Conservation (phyloP, 2,329 filamentous ascomycete genomes). For the Dothideomycetes sp. region DNA sequence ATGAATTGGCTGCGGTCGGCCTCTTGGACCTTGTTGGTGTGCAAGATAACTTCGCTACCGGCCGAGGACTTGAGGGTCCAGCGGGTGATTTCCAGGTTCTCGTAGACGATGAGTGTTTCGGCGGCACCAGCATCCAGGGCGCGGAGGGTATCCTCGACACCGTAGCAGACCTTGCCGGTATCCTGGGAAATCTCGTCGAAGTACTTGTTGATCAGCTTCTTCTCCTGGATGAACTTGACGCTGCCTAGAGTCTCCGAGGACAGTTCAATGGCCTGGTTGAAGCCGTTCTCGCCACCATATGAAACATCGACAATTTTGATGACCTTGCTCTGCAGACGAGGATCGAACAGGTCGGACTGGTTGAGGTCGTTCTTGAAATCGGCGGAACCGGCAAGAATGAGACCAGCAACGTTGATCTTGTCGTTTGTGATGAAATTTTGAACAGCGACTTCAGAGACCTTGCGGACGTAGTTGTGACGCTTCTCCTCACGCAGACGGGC, state of each 20-base stretch:
- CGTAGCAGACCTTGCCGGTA: constrained; percentile 93
- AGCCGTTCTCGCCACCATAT: constrained; percentile 97
- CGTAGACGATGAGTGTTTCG: constrained; percentile 90
- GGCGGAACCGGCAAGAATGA: constrained; percentile 92
- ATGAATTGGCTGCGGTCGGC: constrained; percentile 71
- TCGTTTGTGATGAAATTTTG: constrained; percentile 98
- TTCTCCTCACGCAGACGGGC: constrained; percentile 98
- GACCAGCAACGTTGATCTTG: constrained; percentile 93
- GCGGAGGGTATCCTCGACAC: constrained; percentile 95
- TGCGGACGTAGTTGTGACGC: constrained; percentile 98
- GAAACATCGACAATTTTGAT: constrained; percentile 99
- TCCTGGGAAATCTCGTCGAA: constrained; percentile 99
- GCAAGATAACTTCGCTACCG: constrained; percentile 62
- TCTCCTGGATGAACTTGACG: constrained; percentile 99
- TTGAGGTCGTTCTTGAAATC: constrained; percentile 99
- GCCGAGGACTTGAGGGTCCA: constrained; percentile 76
- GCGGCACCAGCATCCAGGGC: constrained; percentile 90
- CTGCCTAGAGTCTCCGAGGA: constrained; percentile 92
- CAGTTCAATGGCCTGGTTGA: constrained; percentile 98
- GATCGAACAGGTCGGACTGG: constrained; percentile 93
- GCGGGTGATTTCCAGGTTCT: constrained; percentile 90
- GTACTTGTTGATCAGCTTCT: constrained; percentile 98
- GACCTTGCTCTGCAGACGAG: constrained; percentile 82
- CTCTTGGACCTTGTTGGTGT: constrained; percentile 84
- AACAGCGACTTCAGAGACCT: constrained; percentile 93